Base-by-base conservation (phyloP, 345 rosid species). In the Eucalyptus viminalis region DNA sequence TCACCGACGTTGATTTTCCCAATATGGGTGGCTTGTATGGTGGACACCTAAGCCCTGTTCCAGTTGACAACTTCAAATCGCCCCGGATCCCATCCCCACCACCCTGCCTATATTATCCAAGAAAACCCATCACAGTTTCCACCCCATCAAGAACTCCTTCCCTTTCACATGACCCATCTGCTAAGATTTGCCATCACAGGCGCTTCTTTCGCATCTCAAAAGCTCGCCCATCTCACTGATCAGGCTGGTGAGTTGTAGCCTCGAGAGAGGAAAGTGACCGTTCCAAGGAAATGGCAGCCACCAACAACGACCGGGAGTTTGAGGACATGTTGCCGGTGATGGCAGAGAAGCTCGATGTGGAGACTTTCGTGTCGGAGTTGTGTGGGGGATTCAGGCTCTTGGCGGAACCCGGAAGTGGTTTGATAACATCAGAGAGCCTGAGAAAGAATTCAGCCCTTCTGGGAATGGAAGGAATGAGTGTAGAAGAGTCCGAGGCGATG, bases 291-390 rank as follows among this genome's bases (percentile, higher is more conserved):
- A 40, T 12, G 47, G 85, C 47, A 22, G 47, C 85, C 47, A 22
- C 85, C 15, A 40, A 21, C 85, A 76, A 21, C 25, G 85, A 76
- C 16, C 85, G 90, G 22, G 92, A 90, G 90, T 96, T 92, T 49
- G 94, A 96, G 89, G 99, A 96, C 89, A 91, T 96, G 93, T 91
- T 97, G 37, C 98, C 97, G 0, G 90, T 96, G 62, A 97, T 97
- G 99, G 99, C 99, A 2, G 98, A 96, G 89, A 97, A 96, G 95
- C 95, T 97, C 15, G 96, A 95, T 54, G 96, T 93, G 3, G 96
- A 97, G 92, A 90, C 92, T 44, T 97, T 97, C 45, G 97, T 97
- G 83, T 90, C 95, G 1, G 99, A 97, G 90, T 50, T 97, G 69
- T 96, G 98, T n/a, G 94, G 94, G 13, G 99, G 99, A 11, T 97